Evolutionary conservation across 257 asterid species (phyloP), one percentile per base, ranked within the genome.

Genomic region (Leptodermis oblonga): DNA sequence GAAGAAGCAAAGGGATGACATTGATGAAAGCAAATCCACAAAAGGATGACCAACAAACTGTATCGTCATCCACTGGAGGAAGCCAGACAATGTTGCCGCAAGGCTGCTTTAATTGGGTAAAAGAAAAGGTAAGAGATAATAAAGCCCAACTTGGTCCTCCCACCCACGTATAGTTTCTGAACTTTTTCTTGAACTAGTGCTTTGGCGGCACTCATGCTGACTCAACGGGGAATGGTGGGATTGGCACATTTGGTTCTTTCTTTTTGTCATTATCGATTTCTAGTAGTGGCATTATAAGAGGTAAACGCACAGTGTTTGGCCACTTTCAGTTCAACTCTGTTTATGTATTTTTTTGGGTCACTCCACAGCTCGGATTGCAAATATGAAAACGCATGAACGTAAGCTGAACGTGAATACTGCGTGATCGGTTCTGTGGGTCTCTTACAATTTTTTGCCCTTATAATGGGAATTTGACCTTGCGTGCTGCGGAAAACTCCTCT

Each of bases 11-110:
- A 3, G 58, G 13, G 49, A 62, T 48, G 43, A 48, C 69, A 71
- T 20, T 66, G 70, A 66, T 65, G n/a, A 58, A 70, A 34, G 68
- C 68, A 30, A 34, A 23, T 70, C 68, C 52, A 33, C 39, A 1
- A 28, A 28, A 8, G 23, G 6, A 59, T 37, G n/a, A 23, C 23
- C 46, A 54, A 9, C n/a, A n/a, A n/a, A 5, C 37, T 34, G 3
- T 30, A 30, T 31, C 11, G 17, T 31, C 13, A 10, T 31, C 25
- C 3, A 31, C 42, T 30, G 4, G 33, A 31, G 13, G 53, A 23
- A 20, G 14, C 4, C 33, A 33, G 48, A 0, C 43, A 34, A 59
- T 30, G 23, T 42, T 7, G 13, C 26, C 9, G 3, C 10, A 10
- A 1, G 10, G 49, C 10, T 59, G 64, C 43, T 59, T 59, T 59